Percentiles rank a stretch among this genome's conserved stretches.
Conservation (phyloP, 345 rosid species). For the Aegle marmelos region DNA sequence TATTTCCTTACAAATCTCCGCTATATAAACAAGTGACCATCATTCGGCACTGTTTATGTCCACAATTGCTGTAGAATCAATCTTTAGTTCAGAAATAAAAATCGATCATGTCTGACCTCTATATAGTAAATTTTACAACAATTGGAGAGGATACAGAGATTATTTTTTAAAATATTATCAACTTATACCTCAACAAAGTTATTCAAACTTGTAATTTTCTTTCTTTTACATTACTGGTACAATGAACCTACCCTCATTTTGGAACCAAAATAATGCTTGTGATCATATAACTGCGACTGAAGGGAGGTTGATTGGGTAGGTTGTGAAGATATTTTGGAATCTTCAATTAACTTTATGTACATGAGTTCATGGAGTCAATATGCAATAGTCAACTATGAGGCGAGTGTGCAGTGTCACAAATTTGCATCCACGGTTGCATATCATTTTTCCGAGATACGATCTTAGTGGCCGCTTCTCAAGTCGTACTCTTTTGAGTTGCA, state of each 20-base stretch:
- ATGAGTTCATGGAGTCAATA: slow-evolving; percentile 1
- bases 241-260: neutral
- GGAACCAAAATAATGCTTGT: neutral
- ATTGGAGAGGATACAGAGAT: no score
- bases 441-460: neutral
- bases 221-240: neutral
- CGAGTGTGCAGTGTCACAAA: neutral
- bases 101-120: no score
- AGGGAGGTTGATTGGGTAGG: neutral
- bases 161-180: no score
- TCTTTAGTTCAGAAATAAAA: no score
- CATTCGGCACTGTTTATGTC: no score
- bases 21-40: no score
- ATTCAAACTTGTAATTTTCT: neutral
- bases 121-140: no score
- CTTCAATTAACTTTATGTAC: neutral
- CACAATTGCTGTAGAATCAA: no score
- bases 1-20: no score
- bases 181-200: neutral
- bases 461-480: neutral
- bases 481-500: neutral
- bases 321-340: neutral
- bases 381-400: neutral
- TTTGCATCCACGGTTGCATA: neutral
- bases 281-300: neutral